These are phyloP conservation scores for Thoreauomyces humboldtii DNA, from an alignment of 192 early-diverging fungal species.

Conservation along the genomic window DNA sequence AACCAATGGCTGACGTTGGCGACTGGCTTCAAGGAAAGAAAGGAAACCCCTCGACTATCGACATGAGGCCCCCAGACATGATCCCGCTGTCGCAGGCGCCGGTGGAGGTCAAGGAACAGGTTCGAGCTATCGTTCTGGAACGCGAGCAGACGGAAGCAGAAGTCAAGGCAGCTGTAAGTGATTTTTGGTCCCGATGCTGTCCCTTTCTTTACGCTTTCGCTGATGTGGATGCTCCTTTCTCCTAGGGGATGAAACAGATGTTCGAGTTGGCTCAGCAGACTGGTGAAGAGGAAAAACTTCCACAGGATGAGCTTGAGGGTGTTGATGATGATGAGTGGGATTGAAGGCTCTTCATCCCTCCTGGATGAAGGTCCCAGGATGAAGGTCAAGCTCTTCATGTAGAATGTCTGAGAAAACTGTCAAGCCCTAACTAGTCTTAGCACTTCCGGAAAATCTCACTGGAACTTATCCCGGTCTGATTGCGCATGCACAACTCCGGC, in stretches of 20 bases:
- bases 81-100: slow-evolving; percentile 21
- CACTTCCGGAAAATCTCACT: no score
- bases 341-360: no score
- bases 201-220: background rate
- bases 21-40: slow-evolving; percentile 52
- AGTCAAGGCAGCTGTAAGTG: slow-evolving; percentile 32
- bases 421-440: no score
- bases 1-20: slow-evolving; percentile 43
- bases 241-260: slow-evolving; percentile 36
- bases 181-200: background rate
- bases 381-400: no score
- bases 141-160: slow-evolving; percentile 34
- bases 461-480: no score
- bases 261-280: slow-evolving; percentile 36
- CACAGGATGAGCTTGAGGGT: slow-evolving; percentile 47
- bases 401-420: no score
- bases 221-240: background rate
- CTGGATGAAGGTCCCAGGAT: no score
- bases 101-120: slow-evolving; percentile 18
- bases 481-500: no score
- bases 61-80: slow-evolving; percentile 23
- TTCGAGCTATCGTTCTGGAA: slow-evolving; percentile 14
- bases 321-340: slow-evolving; percentile 53
- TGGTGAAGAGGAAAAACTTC: slow-evolving; percentile 19
- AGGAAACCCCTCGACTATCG: background rate